Percentiles rank a stretch among this genome's conserved stretches.
Evolutionary conservation across 2,329 filamentous ascomycete species (phyloP).

Genomic region (Trichoderma polysporum): DNA sequence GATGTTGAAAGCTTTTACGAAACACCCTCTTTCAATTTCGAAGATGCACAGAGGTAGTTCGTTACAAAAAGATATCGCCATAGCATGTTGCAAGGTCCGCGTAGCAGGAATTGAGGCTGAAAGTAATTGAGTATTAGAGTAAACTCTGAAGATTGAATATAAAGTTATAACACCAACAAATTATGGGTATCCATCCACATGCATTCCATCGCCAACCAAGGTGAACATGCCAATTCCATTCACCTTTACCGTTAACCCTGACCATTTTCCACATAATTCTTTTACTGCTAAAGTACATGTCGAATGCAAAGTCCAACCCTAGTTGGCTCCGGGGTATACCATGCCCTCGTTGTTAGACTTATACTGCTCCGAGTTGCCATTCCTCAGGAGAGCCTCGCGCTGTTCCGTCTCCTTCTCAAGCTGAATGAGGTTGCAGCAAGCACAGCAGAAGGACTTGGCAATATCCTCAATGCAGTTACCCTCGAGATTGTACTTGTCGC

Average conservation of each 20-base stretch:
- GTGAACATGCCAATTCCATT: not conserved
- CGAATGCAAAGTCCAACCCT: not conserved
- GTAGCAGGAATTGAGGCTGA: not conserved
- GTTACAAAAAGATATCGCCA: too few species aligned
- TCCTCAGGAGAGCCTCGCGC: conserved; percentile 32
- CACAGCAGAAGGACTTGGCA: conserved; percentile 45
- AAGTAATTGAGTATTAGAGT: not conserved
- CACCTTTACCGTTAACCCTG: not conserved
- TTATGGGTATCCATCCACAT: conserved; percentile 3
- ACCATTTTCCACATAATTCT: not conserved
- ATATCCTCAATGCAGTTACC: conserved; percentile 46
- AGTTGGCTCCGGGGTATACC: conserved; percentile 21
- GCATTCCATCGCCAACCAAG: not conserved
- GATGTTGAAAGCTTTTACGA: too few species aligned
- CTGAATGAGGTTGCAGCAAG: conserved; percentile 46
- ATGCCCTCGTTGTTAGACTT: conserved; percentile 24
- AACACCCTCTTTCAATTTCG: too few species aligned
- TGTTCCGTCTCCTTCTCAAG: conserved; percentile 47
- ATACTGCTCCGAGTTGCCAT: conserved; percentile 25
- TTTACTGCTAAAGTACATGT: not conserved
- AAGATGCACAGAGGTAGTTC: too few species aligned
- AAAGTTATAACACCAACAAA: not conserved
- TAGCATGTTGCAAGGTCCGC: too few species aligned
- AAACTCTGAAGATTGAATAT: not conserved
- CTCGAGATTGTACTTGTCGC: conserved; percentile 46